Evolutionary conservation across 129 eudicot species (phyloP).

Genomic region (Centrapalus pauciflorus): DNA sequence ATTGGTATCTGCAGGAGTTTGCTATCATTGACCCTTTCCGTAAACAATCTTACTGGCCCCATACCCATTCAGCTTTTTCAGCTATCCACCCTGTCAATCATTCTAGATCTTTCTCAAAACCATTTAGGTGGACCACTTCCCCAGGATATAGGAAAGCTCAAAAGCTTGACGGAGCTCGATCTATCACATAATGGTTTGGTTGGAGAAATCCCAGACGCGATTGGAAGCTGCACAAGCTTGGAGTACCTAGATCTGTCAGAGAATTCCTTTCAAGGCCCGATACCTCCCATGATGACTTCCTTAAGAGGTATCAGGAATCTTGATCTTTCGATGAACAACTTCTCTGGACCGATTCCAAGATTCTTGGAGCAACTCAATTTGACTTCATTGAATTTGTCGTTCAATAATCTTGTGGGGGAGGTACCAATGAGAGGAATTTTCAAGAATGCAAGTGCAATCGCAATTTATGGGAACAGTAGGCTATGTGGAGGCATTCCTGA

Average conservation of each 20-base stretch:
- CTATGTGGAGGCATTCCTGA: constrained; percentile 26
- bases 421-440: constrained; percentile 20
- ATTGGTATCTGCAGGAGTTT: background rate
- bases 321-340: constrained; percentile 21
- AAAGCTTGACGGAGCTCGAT: background rate
- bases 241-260: background rate
- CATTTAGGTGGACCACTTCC: background rate
- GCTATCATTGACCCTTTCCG: background rate
- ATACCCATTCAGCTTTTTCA: constrained; percentile 25
- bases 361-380: constrained; percentile 15
- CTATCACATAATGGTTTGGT: background rate
- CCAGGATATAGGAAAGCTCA: background rate
- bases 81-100: background rate
- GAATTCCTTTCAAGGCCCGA: constrained; percentile 15
- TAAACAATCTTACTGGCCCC: background rate
- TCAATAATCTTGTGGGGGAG: constrained; percentile 20
- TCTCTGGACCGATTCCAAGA: constrained; percentile 23
- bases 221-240: constrained; percentile 8
- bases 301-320: constrained; percentile 16
- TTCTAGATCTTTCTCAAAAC: background rate
- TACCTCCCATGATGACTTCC: constrained; percentile 2
- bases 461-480: constrained; percentile 6
- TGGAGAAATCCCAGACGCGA: background rate
- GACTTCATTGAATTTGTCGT: constrained; percentile 10
- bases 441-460: background rate